Conservation (phyloP, 805 yeast genomes). For the Cyberlindnera petersonii region DNA sequence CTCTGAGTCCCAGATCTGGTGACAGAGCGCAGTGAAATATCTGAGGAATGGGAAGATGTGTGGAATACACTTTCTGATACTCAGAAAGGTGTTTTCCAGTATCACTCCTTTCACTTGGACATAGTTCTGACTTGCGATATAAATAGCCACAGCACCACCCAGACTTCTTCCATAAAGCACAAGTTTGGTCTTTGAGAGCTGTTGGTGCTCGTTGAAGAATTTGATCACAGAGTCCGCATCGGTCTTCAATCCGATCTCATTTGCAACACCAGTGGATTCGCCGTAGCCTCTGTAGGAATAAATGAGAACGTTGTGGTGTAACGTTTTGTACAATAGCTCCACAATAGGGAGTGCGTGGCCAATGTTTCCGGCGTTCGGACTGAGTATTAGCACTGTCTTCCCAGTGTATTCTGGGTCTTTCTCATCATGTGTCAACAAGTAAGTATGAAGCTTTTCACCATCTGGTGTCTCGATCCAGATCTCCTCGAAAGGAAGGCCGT, state of each 20-base stretch:
- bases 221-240: conserved; percentile 76
- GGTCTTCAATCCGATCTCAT: conserved; percentile 72
- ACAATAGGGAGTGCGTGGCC: conserved; percentile 87
- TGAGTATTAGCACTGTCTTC: conserved; percentile 71
- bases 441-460: conserved; percentile 64
- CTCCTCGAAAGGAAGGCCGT: conserved; percentile 62
- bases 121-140: conserved; percentile 62
- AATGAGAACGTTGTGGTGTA: conserved; percentile 73
- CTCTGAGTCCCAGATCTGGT: conserved; percentile 83
- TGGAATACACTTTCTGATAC: conserved; percentile 66
- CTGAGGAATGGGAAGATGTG: conserved; percentile 67
- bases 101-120: conserved; percentile 56
- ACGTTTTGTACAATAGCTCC: conserved; percentile 53
- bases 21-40: conserved; percentile 57
- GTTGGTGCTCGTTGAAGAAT: conserved; percentile 51
- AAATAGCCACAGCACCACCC: conserved; percentile 93
- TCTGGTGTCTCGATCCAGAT: conserved; percentile 62
- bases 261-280: conserved; percentile 66
- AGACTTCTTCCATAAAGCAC: conserved; percentile 83
- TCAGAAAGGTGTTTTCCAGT: conserved; percentile 82
- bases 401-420: conserved; percentile 37
- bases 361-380: conserved; percentile 96
- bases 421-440: conserved; percentile 49
- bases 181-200: conserved; percentile 48
- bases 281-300: conserved; percentile 94